Conservation (phyloP, 805 yeast genomes). For the Candida yuanshanica region DNA sequence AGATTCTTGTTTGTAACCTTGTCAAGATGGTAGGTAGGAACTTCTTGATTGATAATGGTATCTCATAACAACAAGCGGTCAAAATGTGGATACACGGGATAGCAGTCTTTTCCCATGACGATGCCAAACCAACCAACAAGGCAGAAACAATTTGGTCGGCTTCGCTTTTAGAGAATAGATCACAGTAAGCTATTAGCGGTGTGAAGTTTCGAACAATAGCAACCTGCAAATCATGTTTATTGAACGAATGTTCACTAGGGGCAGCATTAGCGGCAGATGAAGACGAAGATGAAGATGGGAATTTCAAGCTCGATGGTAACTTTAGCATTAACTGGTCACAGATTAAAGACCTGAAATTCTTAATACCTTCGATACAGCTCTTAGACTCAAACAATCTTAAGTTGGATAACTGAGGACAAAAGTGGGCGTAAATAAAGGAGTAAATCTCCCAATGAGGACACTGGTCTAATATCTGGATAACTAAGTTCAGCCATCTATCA, state of each 20-base stretch:
- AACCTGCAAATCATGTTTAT: slow-evolving; percentile 60
- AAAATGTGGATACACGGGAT: slow-evolving; percentile 73
- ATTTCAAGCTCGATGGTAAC: slow-evolving; percentile 35
- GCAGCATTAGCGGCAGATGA: slow-evolving; percentile 3
- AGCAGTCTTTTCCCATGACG: slow-evolving; percentile 77
- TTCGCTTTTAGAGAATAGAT: slow-evolving; percentile 45
- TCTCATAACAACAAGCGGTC: slow-evolving; percentile 73
- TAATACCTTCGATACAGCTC: slow-evolving; percentile 32
- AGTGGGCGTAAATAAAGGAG: slow-evolving; percentile 59
- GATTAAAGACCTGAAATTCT: slow-evolving; percentile 37
- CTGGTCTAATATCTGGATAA: slow-evolving; percentile 42
- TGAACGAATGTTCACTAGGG: slow-evolving; percentile 23
- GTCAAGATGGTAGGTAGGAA: slow-evolving; percentile 62
- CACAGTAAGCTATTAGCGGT: slow-evolving; percentile 55
- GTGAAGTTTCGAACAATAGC: slow-evolving; percentile 59
- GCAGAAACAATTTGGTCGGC: slow-evolving; percentile 61
- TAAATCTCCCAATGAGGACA: slow-evolving; percentile 68
- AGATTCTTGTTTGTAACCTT: slow-evolving; percentile 68
- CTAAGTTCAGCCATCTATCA: slow-evolving; percentile 45
- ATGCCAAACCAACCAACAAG: slow-evolving; percentile 52
- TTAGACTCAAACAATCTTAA: slow-evolving; percentile 41
- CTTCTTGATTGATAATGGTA: slow-evolving; percentile 67
- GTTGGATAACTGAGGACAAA: slow-evolving; percentile 66
- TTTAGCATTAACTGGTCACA: slow-evolving; percentile 56
- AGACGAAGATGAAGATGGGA: slow-evolving; percentile 37